A percentile compares a stretch with the other conserved stretches of the same genome.
Conservation (phyloP, 2,329 filamentous ascomycete genomes). For the Colletotrichum godetiae region DNA sequence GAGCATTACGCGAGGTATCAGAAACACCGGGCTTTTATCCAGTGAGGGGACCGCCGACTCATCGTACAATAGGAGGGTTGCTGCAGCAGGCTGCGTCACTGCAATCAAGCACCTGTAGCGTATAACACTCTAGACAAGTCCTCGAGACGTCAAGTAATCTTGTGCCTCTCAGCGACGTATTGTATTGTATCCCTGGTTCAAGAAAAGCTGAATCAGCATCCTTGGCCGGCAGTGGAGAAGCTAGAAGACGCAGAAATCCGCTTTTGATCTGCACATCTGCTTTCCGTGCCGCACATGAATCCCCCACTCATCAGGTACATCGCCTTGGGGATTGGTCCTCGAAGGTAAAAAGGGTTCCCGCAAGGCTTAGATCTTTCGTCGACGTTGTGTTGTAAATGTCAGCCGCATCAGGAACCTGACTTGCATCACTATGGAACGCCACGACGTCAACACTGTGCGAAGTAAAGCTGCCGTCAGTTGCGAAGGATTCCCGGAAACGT, state of each 20-base stretch:
- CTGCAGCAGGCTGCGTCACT: neutral
- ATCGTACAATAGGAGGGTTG: neutral
- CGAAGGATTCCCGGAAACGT: neutral
- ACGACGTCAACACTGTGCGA: neutral
- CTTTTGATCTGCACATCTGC: slow-evolving; percentile 35
- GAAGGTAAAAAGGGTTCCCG: neutral
- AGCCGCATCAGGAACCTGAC: slow-evolving; percentile 13
- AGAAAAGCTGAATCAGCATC: neutral
- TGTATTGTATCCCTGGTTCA: neutral
- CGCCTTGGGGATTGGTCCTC: neutral
- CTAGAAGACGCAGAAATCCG: slow-evolving; percentile 25
- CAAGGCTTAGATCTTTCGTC: slow-evolving; percentile 5
- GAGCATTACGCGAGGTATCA: neutral
- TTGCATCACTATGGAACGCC: neutral
- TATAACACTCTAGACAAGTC: slow-evolving; percentile 1
- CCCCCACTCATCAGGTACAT: slow-evolving; percentile 23
- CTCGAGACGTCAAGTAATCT: neutral
- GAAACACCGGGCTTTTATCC: slow-evolving; percentile 17
- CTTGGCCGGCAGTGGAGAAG: slow-evolving; percentile 22
- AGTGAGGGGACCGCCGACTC: neutral
- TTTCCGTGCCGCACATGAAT: slow-evolving; percentile 17
- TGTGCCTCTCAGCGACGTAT: neutral
- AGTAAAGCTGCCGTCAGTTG: neutral
- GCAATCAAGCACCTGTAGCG: neutral
- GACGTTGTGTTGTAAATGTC: slow-evolving; percentile 8